A percentile compares a stretch with the other conserved stretches of the same genome.
phyloP scores from a whole-genome alignment of 768 basidiomycete species.

The Tylopilus rubrobrunneus region DNA sequence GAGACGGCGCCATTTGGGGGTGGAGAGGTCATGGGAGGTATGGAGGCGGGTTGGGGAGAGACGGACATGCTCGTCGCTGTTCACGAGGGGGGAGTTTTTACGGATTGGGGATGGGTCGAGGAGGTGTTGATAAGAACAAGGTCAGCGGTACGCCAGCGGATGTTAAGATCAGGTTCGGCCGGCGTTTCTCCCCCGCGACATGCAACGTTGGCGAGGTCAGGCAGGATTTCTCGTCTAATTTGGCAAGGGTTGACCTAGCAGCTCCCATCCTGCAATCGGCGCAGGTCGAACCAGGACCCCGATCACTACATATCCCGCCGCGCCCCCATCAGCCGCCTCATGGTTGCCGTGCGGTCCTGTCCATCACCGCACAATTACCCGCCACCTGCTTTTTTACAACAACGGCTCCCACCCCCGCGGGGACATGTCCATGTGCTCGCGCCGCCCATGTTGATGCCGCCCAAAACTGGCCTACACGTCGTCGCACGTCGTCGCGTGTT shows the following conservation, averaged over 20 bases:
- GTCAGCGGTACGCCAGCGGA: constrained; percentile 20
- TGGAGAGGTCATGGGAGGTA: constrained; percentile 5
- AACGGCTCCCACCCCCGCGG: constrained; percentile 1
- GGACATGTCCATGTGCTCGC: constrained; percentile 1
- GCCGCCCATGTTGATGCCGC: constrained; percentile 4
- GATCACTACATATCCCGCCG: constrained; percentile 19
- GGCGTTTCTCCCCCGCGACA: constrained; percentile 27
- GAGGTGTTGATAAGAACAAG: constrained; percentile 16
- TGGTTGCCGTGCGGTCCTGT: constrained; percentile 14
- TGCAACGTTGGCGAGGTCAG: constrained; percentile 30
- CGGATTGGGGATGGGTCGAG: background rate
- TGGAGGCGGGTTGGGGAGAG: constrained; percentile 10
- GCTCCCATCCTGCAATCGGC: background rate
- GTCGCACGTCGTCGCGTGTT: constrained; percentile 10
- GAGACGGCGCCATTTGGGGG: constrained; percentile 18
- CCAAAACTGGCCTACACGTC: background rate
- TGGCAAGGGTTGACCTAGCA: constrained; percentile 7
- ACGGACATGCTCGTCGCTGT: constrained; percentile 11
- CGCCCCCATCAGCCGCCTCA: constrained; percentile 21
- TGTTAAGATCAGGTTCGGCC: constrained; percentile 18
- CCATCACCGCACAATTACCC: constrained; percentile 10
- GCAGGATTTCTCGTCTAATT: constrained; percentile 8
- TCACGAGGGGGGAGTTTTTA: background rate
- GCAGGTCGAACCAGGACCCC: constrained; percentile 12
- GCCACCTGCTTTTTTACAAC: background rate